Evolutionary conservation across 352 stramenopile genomes (phyloP).

Genomic region (Phytopythium kandeliae): DNA sequence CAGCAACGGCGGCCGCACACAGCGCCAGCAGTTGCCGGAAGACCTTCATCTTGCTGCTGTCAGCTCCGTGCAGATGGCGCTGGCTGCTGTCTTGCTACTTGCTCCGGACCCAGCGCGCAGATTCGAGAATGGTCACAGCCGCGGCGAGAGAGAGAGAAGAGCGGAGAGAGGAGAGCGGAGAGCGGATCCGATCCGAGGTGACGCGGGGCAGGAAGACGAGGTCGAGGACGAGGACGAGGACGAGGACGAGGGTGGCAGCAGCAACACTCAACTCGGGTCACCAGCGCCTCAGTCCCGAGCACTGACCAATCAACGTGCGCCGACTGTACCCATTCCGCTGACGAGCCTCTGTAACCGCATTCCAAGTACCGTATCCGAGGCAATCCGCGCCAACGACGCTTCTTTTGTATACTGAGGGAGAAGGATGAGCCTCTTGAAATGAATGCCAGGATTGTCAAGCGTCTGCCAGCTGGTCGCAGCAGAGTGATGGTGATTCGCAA

Average conservation of each 20-base stretch:
- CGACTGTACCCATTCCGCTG: background rate
- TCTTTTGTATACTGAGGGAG: too few relatives aligned
- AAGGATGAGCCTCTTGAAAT: background rate
- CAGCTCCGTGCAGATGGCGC: too few relatives aligned
- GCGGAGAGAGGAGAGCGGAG: background rate
- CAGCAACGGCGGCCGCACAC: slow-evolving; percentile 8
- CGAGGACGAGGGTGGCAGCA: too few relatives aligned
- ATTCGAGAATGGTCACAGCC: slow-evolving; percentile 23
- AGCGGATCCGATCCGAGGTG: too few relatives aligned
- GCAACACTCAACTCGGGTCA: slow-evolving; percentile 1
- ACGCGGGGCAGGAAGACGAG: background rate
- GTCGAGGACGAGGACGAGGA: background rate
- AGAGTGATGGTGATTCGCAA: slow-evolving; percentile 1
- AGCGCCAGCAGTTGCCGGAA: slow-evolving; percentile 33
- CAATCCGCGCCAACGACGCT: too few relatives aligned
- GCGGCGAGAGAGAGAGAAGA: background rate
- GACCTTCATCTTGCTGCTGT: slow-evolving; percentile 24
- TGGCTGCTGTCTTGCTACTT: background rate
- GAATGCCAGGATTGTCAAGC: background rate
- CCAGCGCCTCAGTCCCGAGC: slow-evolving; percentile 2
- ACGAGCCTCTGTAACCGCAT: background rate
- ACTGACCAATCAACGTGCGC: slow-evolving; percentile 3
- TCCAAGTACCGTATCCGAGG: background rate
- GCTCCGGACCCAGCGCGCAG: background rate
- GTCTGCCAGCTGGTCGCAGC: background rate